phyloP scores from a whole-genome alignment of 768 basidiomycete species.

The Leccinum uliginosum region DNA sequence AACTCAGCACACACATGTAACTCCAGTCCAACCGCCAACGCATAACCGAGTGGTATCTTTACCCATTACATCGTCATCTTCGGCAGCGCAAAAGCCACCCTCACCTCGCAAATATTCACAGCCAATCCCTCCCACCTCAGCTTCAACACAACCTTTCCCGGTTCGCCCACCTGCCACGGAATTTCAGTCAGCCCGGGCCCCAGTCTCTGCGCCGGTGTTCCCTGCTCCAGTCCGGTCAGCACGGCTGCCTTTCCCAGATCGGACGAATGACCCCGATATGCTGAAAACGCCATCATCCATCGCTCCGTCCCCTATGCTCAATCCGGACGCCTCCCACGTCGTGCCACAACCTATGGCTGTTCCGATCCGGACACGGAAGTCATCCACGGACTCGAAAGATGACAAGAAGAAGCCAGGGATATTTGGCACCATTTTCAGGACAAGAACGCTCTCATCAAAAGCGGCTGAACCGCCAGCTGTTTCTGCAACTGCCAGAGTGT shows the following conservation, averaged over 20 bases:
- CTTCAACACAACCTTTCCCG: constrained; percentile 30
- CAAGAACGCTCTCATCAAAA: constrained; percentile 31
- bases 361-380: constrained; percentile 22
- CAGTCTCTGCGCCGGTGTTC: constrained; percentile 28
- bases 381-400: constrained; percentile 31
- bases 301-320: constrained; percentile 44
- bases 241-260: constrained; percentile 25
- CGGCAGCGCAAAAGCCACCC: constrained; percentile 19
- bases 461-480: constrained; percentile 20
- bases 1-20: constrained; percentile 20
- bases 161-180: constrained; percentile 19
- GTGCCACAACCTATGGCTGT: constrained; percentile 6
- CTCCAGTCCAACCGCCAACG: constrained; percentile 16
- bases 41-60: constrained; percentile 38
- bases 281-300: constrained; percentile 66
- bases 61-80: constrained; percentile 23
- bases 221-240: constrained; percentile 28
- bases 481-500: constrained; percentile 17
- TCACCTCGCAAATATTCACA: constrained; percentile 30
- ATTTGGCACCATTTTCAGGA: constrained; percentile 26
- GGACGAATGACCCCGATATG: constrained; percentile 45
- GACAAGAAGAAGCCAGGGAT: constrained; percentile 31
- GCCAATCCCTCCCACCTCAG: constrained; percentile 20
- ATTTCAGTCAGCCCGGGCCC: constrained; percentile 21
- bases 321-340: constrained; percentile 24